Conservation (phyloP, 169 alveolate species). For the Plasmodium fragile region DNA sequence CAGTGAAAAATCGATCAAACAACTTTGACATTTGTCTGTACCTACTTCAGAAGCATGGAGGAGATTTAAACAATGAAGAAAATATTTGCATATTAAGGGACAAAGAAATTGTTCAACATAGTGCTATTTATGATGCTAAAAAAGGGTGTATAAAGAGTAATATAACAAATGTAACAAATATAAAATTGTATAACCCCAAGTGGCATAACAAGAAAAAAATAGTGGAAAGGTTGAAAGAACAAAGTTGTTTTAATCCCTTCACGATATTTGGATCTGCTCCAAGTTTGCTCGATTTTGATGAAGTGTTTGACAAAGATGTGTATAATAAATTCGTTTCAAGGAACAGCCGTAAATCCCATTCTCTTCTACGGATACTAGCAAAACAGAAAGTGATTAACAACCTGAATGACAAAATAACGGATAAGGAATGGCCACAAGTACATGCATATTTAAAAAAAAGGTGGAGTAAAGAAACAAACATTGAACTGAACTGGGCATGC, state of each 20-base stretch:
- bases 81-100: constrained; percentile 78
- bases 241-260: constrained; percentile 88
- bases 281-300: constrained; percentile 83
- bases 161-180: constrained; percentile 77
- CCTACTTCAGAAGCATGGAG: constrained; percentile 78
- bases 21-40: constrained; percentile 77
- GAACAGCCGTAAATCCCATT: constrained; percentile 77
- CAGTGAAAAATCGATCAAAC: constrained; percentile 70
- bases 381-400: constrained; percentile 61
- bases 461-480: constrained; percentile 78
- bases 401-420: constrained; percentile 67
- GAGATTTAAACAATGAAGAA: constrained; percentile 79
- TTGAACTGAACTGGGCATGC: constrained; percentile 82
- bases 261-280: constrained; percentile 89
- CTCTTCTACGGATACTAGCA: constrained; percentile 74
- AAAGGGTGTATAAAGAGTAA: constrained; percentile 66
- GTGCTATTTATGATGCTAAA: constrained; percentile 75
- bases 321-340: constrained; percentile 78
- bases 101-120: constrained; percentile 77
- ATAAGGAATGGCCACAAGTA: constrained; percentile 80
- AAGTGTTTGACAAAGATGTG: constrained; percentile 83
- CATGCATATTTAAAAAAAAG: constrained; percentile 72
- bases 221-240: constrained; percentile 79
- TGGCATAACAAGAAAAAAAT: constrained; percentile 83
- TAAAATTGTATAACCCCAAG: constrained; percentile 78